Evolutionary conservation across 495 filamentous ascomycete genomes (phyloP), one percentile per base, ranked within the genome.

Genomic region (Bathelium albidoporum): DNA sequence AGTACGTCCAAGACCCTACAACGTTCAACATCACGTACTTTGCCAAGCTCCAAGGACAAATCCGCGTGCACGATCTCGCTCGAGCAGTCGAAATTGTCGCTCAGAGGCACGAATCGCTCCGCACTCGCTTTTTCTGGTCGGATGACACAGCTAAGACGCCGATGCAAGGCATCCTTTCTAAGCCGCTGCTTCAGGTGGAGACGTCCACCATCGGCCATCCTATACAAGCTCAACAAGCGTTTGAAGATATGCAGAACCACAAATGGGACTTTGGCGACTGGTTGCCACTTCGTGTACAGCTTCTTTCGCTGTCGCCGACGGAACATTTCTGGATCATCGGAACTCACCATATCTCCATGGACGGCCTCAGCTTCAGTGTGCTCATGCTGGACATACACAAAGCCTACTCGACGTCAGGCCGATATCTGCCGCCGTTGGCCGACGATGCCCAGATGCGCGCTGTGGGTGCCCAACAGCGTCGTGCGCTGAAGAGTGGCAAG

Each of bases 261-360:
- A 24, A 9, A 9, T 55, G 3, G 7, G 24, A 55, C 24, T 10
- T 55, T 7, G 5, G 9, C 22, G 5, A 29, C 20, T n/a, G 49
- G 22, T 2, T 10, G 29, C 9, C 24, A 20, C 9, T 55, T 9
- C 20, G 49, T 12, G 24, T 55, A 2, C 7, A 28, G 3, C 49
- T 55, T 7, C 49, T 68, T 4, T 52, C 63, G 12, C 22, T 52
- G 11, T 32, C 53, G 12, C 2, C 34, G 2, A 58, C n/a, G 4
- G 1, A n/a, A n/a, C 63, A 68, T 22, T 58, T 36, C 41, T 28
- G 65, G 2, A 28, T 68, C 18, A 18, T 68, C 63, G 43, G 20
- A 9, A 41, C 31, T 36, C 66, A 68, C 53, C 66, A 68, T 32
- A 68, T 68, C 39, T 41, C 58, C 43, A 65, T 65, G 63, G 66